Evolutionary conservation across 2,329 filamentous ascomycete genomes (phyloP), one percentile per base, ranked within the genome.

Genomic region (Eutypella sp.): DNA sequence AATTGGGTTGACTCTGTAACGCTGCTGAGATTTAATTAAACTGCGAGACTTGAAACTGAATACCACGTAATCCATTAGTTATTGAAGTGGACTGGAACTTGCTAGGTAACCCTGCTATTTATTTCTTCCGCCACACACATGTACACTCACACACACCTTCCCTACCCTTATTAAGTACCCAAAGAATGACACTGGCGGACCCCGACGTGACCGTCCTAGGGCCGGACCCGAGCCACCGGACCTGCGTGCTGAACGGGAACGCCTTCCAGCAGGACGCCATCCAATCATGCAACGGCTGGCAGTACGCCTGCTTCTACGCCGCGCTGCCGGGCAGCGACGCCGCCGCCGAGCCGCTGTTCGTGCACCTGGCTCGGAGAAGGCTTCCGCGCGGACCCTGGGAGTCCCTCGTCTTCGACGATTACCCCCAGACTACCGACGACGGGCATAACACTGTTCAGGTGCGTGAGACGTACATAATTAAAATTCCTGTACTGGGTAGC

Each of bases 371-470:
- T 3, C 66, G 74, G 19, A 63, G 73, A 24, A 62, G 63, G 27
- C 64, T 76, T 4, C 63, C 69, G 0, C 54, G 57, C 3, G 63
- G 65, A 0, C 37, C 60, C 0, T 76, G 74, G 74, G 63, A 76
- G 52, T 69, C 67, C 9, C 54, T 75, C 27, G 64, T 69, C 1
- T 72, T 77, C 23, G 64, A 66, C 1, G 74, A 76, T 55, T 77
- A 77, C 40, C 60, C 69, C 15, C 74, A 78, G 53, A 72, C 65
- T 11, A 69, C 67, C 2, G 67, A 76, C 37, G 74, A 77, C 47
- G 73, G 73, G 3, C 74, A 77, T 54, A 77, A 78, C 48, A 76
- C 73, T 3, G 71, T 76, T 39, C 74, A 74, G 56, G 65, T 64
- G 60, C 8, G 34, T 37, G 18, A 34, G 10, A 10, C 31, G 31